Evolutionary conservation across 2,329 filamentous ascomycete genomes (phyloP), one percentile per base, ranked within the genome.

Genomic region (Epichloe sibirici): DNA sequence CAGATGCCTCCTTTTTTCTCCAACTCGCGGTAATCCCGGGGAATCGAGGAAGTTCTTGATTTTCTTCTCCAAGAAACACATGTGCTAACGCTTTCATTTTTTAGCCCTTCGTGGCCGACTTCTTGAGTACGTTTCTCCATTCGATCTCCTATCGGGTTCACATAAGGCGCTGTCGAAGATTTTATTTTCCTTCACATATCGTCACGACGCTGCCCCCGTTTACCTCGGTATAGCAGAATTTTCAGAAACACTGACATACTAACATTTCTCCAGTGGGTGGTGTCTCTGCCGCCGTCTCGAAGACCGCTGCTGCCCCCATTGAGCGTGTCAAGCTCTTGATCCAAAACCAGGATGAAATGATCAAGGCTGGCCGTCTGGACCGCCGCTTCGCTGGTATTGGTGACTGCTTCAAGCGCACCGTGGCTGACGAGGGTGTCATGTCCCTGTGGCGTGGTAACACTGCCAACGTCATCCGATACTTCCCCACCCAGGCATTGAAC

Each of bases 311-410:
- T 73, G 93, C 93, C 78, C 93, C 93, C 78, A 98, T 98, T 69
- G 93, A 98, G 90, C 93, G 93, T 90, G 86, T 98, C 79, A 98
- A 98, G 90, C 93, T 98, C 72, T 88, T 98, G 71, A 94, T 98
- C 81, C 93, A 98, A 84, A 98, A 98, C 82, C 93, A 98, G 93
- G 93, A 98, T 93, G 93, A 98, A 84, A 98, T 98, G 93, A 79
- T 98, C 69, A 95, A 95, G 85, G 76, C 85, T 71, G 93, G 93
- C 74, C 93, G 93, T 89, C 91, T 98, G 63, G 89, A 94, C 83
- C 86, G 85, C 77, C 94, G 91, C 78, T 98, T 96, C 83, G 76
- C 78, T 68, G 93, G 93, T 74, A 97, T 98, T 72, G 69, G 60
- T 57, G 93, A 98, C 74, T 97, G 93, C 83, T 98, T 98, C 86